Base-by-base conservation (phyloP, 129 eudicot species). In the Escallonia herrerae region DNA sequence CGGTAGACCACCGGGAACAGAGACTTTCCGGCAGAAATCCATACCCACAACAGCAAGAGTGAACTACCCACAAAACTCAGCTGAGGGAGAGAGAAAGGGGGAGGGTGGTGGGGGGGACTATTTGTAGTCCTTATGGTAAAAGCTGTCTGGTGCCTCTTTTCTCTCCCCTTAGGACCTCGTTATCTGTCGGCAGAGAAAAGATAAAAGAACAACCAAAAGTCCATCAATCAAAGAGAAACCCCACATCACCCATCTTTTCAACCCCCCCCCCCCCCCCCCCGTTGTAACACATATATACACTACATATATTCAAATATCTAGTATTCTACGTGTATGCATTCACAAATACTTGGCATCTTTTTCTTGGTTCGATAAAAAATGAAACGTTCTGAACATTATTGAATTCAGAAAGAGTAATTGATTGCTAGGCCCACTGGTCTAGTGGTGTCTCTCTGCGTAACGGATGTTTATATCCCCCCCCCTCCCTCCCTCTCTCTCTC, bases 111-210 rank as follows among this genome's bases (percentile, higher is more conserved):
- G 44, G 69, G 44, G 58, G 13, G 46, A 41, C 1, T 65, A 65
- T 60, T 41, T 60, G 64, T 41, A 60, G 12, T 60, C 4, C 9
- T 42, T 41, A 3, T 42, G 15, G 64, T 60, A 60, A 41, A 4
- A 5, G 13, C 15, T 40, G 64, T 43, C 2, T 13, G 43, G 50
- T 8, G 54, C 40, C 14, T 62, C 1, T 44, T 45, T 5, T 8
- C 9, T 45, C 47, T 41, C 50, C 15, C 15, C 52, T 62, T 62
- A 48, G 22, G 56, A 6, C 58, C 64, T 14, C 63, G 37, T 79
- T 74, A 60, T 71, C 63, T 81, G 80, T 81, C 86, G 83, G 86
- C 79, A 69, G 70, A 81, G 65, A 49, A 62, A 65, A 68, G 72
- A 43, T 10, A 70, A 52, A 63, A 72, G 57, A 4, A 33, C 62